A percentile compares a stretch with the other conserved stretches of the same genome.
Evolutionary conservation across 2,329 filamentous ascomycete genomes (phyloP).

Genomic region (Aspergillus hortae): DNA sequence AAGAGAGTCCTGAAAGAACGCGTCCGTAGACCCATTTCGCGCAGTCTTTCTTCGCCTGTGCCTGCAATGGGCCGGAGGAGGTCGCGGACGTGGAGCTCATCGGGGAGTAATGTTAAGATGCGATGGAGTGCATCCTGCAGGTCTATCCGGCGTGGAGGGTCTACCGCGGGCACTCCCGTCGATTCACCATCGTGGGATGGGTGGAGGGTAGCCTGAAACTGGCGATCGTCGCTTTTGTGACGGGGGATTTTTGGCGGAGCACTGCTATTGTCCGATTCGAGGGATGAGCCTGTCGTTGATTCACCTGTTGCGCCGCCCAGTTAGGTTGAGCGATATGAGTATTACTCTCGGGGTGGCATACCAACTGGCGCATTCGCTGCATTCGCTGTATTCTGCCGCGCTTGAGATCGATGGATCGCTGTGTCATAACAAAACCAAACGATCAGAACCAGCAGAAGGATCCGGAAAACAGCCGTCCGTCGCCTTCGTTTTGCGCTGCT

Average conservation of each 20-base stretch:
- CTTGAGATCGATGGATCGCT: background rate
- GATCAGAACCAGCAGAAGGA: background rate
- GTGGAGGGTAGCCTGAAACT: too few relatives aligned
- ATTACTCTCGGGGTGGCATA: background rate
- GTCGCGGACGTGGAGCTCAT: background rate
- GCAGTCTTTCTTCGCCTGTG: background rate
- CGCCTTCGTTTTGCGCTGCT: background rate
- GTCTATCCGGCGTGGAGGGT: background rate
- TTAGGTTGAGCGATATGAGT: too few relatives aligned
- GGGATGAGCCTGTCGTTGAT: too few relatives aligned
- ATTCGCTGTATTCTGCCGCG: background rate
- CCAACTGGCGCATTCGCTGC: background rate
- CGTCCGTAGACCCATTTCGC: background rate
- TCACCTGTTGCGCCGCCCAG: too few relatives aligned
- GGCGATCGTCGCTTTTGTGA: too few relatives aligned
- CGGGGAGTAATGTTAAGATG: background rate
- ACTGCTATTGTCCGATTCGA: background rate
- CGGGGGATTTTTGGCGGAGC: too few relatives aligned
- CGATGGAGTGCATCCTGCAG: background rate
- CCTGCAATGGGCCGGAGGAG: background rate
- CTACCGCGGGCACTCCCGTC: background rate
- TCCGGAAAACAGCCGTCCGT: background rate
- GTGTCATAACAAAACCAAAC: background rate
- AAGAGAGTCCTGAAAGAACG: background rate
- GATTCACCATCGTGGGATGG: background rate